Conservation (phyloP, 2,329 filamentous ascomycete genomes). For the Scortechinia acanthostroma region DNA sequence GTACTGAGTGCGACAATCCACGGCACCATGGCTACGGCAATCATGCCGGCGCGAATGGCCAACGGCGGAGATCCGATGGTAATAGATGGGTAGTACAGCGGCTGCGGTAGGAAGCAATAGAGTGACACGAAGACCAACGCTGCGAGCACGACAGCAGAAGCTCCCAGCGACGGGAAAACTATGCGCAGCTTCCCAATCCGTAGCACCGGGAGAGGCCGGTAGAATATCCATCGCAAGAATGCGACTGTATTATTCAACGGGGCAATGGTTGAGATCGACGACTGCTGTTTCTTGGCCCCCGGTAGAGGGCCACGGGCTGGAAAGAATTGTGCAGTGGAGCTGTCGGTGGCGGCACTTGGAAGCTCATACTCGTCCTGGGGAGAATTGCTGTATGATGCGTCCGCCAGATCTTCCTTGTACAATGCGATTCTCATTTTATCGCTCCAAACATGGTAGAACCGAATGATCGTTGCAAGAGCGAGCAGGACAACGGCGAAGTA, state of each 20-base stretch:
- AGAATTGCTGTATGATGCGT: slow-evolving; percentile 51
- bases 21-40: slow-evolving; percentile 81
- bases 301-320: slow-evolving; percentile 59
- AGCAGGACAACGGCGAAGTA: slow-evolving; percentile 77
- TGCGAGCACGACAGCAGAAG: slow-evolving; percentile 60
- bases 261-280: slow-evolving; percentile 69
- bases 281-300: slow-evolving; percentile 54
- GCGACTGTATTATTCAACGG: slow-evolving; percentile 74
- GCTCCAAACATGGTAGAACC: slow-evolving; percentile 83
- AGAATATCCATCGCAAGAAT: slow-evolving; percentile 82
- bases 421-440: slow-evolving; percentile 87
- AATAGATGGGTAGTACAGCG: slow-evolving; percentile 84
- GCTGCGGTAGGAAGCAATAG: slow-evolving; percentile 81
- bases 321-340: background rate
- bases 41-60: slow-evolving; percentile 82
- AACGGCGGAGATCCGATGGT: slow-evolving; percentile 80
- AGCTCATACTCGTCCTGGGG: slow-evolving; percentile 42
- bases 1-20: slow-evolving; percentile 87
- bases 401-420: slow-evolving; percentile 71
- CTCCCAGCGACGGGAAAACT: slow-evolving; percentile 74
- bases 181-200: slow-evolving; percentile 61
- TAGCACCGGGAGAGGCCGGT: slow-evolving; percentile 74
- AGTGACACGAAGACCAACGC: slow-evolving; percentile 68
- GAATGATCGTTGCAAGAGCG: slow-evolving; percentile 57
- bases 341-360: slow-evolving; percentile 28